phyloP scores from a whole-genome alignment of 2,329 filamentous ascomycete genomes.

The Leptosphaerulina australis region DNA sequence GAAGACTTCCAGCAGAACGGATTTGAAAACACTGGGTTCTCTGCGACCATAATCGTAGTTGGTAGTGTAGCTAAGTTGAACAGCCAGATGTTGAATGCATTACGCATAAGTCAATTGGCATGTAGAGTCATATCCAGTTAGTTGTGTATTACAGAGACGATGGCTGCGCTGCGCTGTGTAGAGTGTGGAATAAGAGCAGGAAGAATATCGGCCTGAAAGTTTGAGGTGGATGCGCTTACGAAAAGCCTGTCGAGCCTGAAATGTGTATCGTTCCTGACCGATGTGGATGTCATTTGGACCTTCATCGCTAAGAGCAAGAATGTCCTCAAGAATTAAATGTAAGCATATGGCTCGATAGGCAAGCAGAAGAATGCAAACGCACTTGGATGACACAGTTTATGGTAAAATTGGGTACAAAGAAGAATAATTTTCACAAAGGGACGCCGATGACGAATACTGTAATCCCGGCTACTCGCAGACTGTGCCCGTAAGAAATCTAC shows the following conservation, averaged over 20 bases:
- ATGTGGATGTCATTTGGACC: slow-evolving; percentile 4
- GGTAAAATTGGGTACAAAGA: no score
- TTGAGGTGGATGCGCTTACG: not conserved
- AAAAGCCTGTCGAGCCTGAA: not conserved
- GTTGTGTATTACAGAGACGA: slow-evolving; percentile 3
- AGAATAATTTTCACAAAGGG: not conserved
- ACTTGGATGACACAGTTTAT: no score
- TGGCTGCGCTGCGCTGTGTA: not conserved
- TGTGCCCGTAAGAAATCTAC: not conserved
- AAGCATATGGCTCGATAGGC: not conserved
- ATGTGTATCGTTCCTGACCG: not conserved
- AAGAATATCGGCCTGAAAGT: no score
- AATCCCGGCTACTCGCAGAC: not conserved
- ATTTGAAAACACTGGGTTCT: slow-evolving; percentile 7
- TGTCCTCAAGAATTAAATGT: slow-evolving; percentile 1
- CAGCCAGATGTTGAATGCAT: slow-evolving; percentile 5
- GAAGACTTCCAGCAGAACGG: slow-evolving; percentile 11
- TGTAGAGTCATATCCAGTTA: not conserved
- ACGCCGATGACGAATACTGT: not conserved
- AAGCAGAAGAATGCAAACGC: no score
- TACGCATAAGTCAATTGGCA: not conserved
- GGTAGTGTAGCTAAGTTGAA: slow-evolving; percentile 11
- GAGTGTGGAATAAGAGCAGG: not conserved
- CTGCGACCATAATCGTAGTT: slow-evolving; percentile 4
- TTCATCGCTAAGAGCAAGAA: slow-evolving; percentile 12